Conservation (phyloP, 805 yeast species). For the Ogataea pignaliae region DNA sequence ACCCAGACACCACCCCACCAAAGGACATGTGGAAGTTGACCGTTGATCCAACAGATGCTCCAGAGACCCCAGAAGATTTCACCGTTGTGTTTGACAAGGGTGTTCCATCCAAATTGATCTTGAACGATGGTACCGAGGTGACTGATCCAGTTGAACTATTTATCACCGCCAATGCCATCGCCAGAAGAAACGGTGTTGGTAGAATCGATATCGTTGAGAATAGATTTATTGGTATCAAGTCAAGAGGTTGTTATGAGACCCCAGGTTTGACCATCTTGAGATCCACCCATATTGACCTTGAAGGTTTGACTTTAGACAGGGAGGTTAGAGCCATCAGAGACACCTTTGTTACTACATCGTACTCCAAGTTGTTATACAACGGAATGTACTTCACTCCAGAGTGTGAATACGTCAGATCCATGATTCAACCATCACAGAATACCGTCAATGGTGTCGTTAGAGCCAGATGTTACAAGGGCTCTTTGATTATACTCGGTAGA, state of each 20-base stretch:
- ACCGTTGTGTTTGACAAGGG: constrained; percentile 81
- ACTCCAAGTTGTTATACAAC: constrained; percentile 87
- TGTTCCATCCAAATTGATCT: constrained; percentile 74
- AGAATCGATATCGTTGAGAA: constrained; percentile 98
- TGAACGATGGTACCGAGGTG: constrained; percentile 52
- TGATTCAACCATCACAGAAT: constrained; percentile 92
- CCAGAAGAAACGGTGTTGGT: constrained; percentile 99
- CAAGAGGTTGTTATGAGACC: constrained; percentile 99
- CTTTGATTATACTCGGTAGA: constrained; percentile 82
- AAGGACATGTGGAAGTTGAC: constrained; percentile 99
- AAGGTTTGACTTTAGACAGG: constrained; percentile 94
- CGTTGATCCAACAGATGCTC: constrained; percentile 93
- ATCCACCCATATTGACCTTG: constrained; percentile 91
- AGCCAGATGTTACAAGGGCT: constrained; percentile 90
- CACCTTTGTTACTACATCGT: constrained; percentile 88
- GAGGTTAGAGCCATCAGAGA: constrained; percentile 98
- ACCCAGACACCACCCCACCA: constrained; percentile 98
- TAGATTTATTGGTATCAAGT: constrained; percentile 97
- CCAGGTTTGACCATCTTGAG: constrained; percentile 96
- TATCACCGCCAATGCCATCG: constrained; percentile 87
- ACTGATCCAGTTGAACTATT: constrained; percentile 91
- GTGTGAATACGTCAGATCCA: constrained; percentile 89
- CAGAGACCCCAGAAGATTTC: constrained; percentile 87
- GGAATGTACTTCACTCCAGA: constrained; percentile 99
- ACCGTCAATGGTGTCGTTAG: constrained; percentile 97